Base-by-base conservation (phyloP, 495 filamentous ascomycete genomes). In the Aspergillus avenaceus region DNA sequence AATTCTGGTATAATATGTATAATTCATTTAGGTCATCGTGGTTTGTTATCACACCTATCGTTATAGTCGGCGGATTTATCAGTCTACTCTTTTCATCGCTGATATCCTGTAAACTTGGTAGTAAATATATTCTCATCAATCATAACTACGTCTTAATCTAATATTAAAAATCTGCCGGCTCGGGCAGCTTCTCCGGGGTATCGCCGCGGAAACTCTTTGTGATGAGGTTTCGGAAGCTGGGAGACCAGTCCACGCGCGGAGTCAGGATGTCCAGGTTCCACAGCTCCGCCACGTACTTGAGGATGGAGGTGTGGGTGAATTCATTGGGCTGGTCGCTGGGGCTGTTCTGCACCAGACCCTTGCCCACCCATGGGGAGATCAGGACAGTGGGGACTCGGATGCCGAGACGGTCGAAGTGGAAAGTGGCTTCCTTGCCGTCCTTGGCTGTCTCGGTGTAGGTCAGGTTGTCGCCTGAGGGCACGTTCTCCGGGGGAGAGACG, bases 401-500 rank as follows among this genome's bases (percentile, higher is more conserved):
- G 11, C 77, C 75, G n/a, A 78, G 65, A 34, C 77, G 69, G 56
- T 74, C 67, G 49, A 78, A 80, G 42, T 67, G 57, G 53, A 77
- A 76, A 2, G 70, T 76, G 36, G 67, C 69, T n/a, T 62, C 50
- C 22, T 63, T 42, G 23, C 75, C 77, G 37, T 74, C 69, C 1
- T 45, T 48, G 0, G 74, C 68, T 2, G 41, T 55, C 40, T 75
- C 73, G 4, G 69, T 73, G 53, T 75, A 76, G 1, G 68, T 66
- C 42, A 72, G 49, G 40, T 56, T 53, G 29, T 79, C 75, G 1
- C 67, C 66, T 18, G 73, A 29, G 16, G 64, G 75, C 3, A 76
- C 72, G n/a, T 64, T 58, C 29, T 62, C 58, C 0, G 75, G 75
- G 1, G 75, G 68, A 5, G 74, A 46, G 21, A 77, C 74, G 26